These are phyloP conservation scores for Hsuehochloa calcarea DNA, from an alignment of 176 grass and related monocot genomes.

Conservation along the genomic window DNA sequence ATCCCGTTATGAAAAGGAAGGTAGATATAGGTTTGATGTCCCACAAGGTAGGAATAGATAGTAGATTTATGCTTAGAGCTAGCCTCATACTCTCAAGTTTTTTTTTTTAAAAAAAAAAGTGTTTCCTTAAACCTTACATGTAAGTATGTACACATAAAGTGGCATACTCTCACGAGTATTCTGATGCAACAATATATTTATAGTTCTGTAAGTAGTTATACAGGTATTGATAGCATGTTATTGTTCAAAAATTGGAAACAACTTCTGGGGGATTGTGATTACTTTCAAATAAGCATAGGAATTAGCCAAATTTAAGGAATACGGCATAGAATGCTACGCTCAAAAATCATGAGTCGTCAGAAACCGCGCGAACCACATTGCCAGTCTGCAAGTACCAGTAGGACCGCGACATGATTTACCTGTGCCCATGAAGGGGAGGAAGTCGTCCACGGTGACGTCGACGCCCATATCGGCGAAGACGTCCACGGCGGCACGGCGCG, in stretches of 20 bases:
- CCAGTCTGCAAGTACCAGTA: slow-evolving; percentile 5
- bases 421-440: slow-evolving; percentile 90
- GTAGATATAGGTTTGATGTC: background rate
- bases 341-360: background rate
- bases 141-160: background rate
- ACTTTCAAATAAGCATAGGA: background rate
- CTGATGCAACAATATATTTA: background rate
- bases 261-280: background rate
- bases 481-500: slow-evolving; percentile 71
- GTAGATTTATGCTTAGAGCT: background rate
- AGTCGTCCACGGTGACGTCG: slow-evolving; percentile 81
- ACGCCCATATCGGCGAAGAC: slow-evolving; percentile 91
- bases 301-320: background rate
- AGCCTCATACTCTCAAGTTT: background rate
- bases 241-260: slow-evolving; percentile 1
- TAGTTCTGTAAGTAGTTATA: background rate
- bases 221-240: background rate
- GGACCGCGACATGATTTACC: slow-evolving; percentile 44
- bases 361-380: background rate
- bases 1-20: background rate
- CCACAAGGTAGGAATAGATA: background rate
- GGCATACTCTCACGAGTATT: background rate
- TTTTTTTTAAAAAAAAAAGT: background rate
- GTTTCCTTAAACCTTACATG: background rate
- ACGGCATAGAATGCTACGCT: background rate